These are phyloP conservation scores for Pichia manshurica DNA, from an alignment of 805 yeast species.

Conservation along the genomic window DNA sequence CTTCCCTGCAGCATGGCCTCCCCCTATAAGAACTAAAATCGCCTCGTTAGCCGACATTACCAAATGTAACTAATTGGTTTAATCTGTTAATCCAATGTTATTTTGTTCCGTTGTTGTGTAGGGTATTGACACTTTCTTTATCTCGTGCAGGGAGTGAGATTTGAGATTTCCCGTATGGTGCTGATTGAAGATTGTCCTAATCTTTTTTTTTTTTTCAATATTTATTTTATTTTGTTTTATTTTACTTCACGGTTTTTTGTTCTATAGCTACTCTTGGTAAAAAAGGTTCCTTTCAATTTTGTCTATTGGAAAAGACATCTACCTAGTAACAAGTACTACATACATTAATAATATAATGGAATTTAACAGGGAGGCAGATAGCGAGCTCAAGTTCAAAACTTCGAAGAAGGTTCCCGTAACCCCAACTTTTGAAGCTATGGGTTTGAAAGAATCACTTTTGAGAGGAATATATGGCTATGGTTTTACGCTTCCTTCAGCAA, in stretches of 20 bases:
- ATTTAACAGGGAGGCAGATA: conserved; percentile 55
- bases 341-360: too few species aligned
- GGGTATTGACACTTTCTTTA: not conserved
- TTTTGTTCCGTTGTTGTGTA: too few species aligned
- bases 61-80: not conserved
- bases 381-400: conserved; percentile 54
- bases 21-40: conserved; percentile 28
- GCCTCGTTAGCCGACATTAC: conserved; percentile 7
- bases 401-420: conserved; percentile 50
- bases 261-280: too few species aligned
- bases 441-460: conserved; percentile 57
- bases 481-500: conserved; percentile 75
- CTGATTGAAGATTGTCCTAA: not conserved
- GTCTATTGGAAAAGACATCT: too few species aligned
- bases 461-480: conserved; percentile 75
- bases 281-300: too few species aligned
- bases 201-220: too few species aligned
- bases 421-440: conserved; percentile 65
- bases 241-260: too few species aligned
- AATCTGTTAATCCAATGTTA: not conserved
- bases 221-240: too few species aligned
- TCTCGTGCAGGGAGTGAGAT: too few species aligned
- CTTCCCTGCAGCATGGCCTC: conserved; percentile 35
- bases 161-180: too few species aligned
- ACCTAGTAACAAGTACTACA: too few species aligned